Evolutionary conservation across 192 early-diverging fungal genomes (phyloP).

Genomic region (Podila verticillata): DNA sequence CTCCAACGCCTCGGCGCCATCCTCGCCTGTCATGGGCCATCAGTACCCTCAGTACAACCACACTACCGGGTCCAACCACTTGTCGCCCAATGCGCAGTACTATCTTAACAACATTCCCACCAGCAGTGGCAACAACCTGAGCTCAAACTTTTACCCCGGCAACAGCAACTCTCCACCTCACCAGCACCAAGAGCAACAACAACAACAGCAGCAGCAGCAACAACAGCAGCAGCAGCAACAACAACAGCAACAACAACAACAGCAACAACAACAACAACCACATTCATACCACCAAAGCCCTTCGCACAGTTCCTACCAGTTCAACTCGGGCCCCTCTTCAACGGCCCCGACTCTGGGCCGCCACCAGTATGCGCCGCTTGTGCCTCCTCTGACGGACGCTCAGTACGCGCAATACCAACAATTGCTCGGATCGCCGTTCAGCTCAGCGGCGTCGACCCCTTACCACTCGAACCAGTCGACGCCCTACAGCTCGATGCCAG

Average conservation of each 20-base stretch:
- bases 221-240: slow-evolving; percentile 13
- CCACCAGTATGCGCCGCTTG: slow-evolving; percentile 37
- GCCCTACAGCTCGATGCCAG: slow-evolving; percentile 48
- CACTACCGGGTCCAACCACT: slow-evolving; percentile 4
- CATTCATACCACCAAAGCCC: slow-evolving; percentile 10
- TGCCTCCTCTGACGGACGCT: slow-evolving; percentile 43
- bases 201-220: slow-evolving; percentile 19
- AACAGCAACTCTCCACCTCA: neutral
- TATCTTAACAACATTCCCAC: slow-evolving; percentile 12
- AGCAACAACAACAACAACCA: slow-evolving; percentile 12
- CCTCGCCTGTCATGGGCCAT: slow-evolving; percentile 27
- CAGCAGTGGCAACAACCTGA: slow-evolving; percentile 24
- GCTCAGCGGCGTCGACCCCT: slow-evolving; percentile 37
- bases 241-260: slow-evolving; percentile 13
- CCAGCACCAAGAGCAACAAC: slow-evolving; percentile 23
- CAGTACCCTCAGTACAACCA: slow-evolving; percentile 41
- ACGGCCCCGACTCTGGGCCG: slow-evolving; percentile 9
- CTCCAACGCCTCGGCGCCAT: slow-evolving; percentile 24
- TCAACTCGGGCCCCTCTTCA: neutral
- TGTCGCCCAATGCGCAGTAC: slow-evolving; percentile 1
- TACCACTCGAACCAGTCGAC: slow-evolving; percentile 50
- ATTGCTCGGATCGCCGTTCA: slow-evolving; percentile 41
- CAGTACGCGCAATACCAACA: slow-evolving; percentile 42
- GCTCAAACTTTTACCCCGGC: slow-evolving; percentile 34
- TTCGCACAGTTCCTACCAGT: slow-evolving; percentile 9